Percentiles rank a stretch among this genome's conserved stretches.
Conservation (phyloP, 164 flowering plant species). For the Stephania cephalantha region DNA sequence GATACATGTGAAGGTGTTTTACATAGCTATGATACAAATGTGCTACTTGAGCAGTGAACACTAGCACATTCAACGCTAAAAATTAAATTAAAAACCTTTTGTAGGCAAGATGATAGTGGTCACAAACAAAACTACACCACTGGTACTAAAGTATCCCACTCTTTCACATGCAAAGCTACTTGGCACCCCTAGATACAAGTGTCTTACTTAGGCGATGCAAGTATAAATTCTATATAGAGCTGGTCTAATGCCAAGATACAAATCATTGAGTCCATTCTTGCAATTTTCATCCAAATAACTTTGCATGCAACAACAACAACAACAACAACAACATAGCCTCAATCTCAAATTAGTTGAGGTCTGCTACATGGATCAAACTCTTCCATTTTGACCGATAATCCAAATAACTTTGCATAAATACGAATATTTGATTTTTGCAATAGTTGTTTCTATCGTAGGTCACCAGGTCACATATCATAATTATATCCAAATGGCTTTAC, state of each 20-base stretch:
- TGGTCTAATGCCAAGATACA: not conserved
- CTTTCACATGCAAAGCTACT: not conserved
- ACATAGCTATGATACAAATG: not conserved
- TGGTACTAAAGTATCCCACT: not conserved
- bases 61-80: not conserved
- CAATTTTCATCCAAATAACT: not conserved
- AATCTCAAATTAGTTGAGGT: no score
- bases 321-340: not conserved
- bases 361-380: no score
- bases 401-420: not conserved
- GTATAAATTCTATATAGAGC: not conserved
- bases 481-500: no score
- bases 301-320: no score
- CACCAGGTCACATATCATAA: no score
- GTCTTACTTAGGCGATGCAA: not conserved
- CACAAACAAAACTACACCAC: not conserved
- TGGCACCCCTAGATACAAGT: not conserved
- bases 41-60: not conserved
- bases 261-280: not conserved
- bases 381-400: no score
- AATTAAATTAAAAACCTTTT: not conserved
- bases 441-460: no score
- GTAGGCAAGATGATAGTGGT: not conserved
- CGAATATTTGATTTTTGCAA: no score
- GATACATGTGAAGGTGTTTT: not conserved